Base-by-base conservation (phyloP, 1,284 basidiomycete species). In the Thelephora terrestris region DNA sequence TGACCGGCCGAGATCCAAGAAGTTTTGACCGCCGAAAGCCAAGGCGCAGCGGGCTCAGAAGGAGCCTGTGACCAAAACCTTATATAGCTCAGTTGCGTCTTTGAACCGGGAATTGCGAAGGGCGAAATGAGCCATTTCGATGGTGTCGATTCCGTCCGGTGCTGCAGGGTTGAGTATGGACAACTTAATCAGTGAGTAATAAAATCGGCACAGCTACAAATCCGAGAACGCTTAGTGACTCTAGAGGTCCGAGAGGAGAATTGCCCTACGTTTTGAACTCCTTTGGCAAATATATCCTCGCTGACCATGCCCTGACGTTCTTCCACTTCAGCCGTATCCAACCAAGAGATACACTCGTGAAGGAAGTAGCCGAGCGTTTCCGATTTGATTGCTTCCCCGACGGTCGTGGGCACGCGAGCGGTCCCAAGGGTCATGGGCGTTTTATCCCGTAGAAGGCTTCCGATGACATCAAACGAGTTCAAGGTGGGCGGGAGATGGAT, bases 121-220 rank as follows among this genome's bases (percentile, higher is more conserved):
- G 36, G 78, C 76, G 56, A 88, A 88, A 59, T 85, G 79, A 12
- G 71, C 70, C 72, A 88, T 85, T 64, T 86, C 85, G 2, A 80
- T 73, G 0, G 78, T 74, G 57, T 85, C 81, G 5, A 74, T 74
- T 55, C 86, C 83, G 18, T 21, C 39, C 12, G 39, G 25, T 14
- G 69, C 71, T 9, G 66, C 61, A 1, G 75, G 68, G 55, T 85
- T 78, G 45, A 84, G 71, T 55, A 85, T 73, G 39, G 64, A 65
- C 14, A 77, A 67, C 57, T 81, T 80, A 64, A 85, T 74, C 46
- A 88, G 70, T 0, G 81, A 78, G 52, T 68, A 66, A 60, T 81
- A 85, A 64, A 88, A 88, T n/a, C 84, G 77, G 62, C 81, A 87
- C 32, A 87, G 70, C 85, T 86, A 54, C 17, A 18, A 16, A 7